Evolutionary conservation across 192 early-diverging fungal species (phyloP).

Genomic region (Podochytrium sp.): DNA sequence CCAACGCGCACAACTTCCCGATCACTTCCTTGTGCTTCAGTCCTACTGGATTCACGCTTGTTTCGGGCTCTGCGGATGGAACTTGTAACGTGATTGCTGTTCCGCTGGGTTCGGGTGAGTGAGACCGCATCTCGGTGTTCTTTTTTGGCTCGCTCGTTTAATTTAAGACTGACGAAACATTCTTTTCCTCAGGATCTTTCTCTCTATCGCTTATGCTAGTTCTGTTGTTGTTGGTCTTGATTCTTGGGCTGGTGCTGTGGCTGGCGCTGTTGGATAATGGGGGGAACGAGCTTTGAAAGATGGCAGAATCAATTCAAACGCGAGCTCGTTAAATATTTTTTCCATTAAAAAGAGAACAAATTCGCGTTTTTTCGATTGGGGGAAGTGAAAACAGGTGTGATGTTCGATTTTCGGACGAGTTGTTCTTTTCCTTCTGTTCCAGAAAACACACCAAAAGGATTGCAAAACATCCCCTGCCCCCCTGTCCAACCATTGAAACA

Average conservation of each 20-base stretch:
- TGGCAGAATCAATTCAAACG: neutral
- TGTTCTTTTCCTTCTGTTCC: neutral
- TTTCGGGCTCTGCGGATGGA: slow-evolving; percentile 84
- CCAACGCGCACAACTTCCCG: slow-evolving; percentile 78
- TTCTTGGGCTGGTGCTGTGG: slow-evolving; percentile 27
- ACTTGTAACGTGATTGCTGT: slow-evolving; percentile 44
- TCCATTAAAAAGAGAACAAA: neutral
- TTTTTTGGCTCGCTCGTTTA: neutral
- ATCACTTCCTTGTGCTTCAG: slow-evolving; percentile 79
- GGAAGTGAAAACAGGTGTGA: neutral
- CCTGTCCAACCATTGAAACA: neutral
- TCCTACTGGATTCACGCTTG: slow-evolving; percentile 61
- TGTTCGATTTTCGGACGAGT: neutral
- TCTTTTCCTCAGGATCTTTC: slow-evolving; percentile 9
- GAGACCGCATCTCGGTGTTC: neutral
- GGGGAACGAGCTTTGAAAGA: slow-evolving; percentile 32
- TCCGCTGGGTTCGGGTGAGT: neutral
- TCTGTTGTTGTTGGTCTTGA: slow-evolving; percentile 27
- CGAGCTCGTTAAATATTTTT: neutral
- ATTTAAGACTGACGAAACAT: too few relatives aligned
- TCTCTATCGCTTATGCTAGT: neutral
- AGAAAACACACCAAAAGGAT: neutral
- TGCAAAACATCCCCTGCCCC: neutral
- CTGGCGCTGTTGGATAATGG: slow-evolving; percentile 24
- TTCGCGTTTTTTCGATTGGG: neutral